phyloP scores from a whole-genome alignment of 257 asterid species.

The Solanum gracilifrons region DNA sequence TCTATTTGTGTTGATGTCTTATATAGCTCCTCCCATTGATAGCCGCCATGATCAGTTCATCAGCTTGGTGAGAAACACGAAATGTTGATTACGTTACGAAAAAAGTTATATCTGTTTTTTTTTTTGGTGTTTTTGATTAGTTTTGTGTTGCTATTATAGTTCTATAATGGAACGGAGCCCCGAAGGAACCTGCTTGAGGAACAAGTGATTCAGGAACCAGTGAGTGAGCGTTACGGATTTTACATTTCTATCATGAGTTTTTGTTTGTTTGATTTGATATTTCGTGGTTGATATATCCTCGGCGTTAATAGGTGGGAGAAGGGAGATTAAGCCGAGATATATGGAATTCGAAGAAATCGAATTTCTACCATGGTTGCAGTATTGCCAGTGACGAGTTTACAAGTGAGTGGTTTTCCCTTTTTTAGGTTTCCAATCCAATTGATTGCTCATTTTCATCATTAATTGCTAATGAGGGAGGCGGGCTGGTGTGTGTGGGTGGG shows the following conservation, averaged over 20 bases:
- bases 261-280: background rate
- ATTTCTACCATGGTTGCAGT: conserved; percentile 49
- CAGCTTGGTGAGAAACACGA: conserved; percentile 2
- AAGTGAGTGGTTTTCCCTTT: conserved; percentile 12
- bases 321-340: conserved; percentile 25
- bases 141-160: conserved; percentile 2
- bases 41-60: conserved; percentile 6
- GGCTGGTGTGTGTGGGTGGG: background rate
- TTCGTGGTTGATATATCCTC: background rate
- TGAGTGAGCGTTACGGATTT: conserved; percentile 8
- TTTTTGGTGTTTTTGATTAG: background rate
- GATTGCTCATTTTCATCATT: background rate
- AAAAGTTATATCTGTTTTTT: background rate
- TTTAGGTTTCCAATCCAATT: background rate
- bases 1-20: conserved; percentile 19
- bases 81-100: background rate
- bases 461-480: background rate
- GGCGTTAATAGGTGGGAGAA: conserved; percentile 25
- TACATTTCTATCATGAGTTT: background rate
- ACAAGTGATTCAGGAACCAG: conserved; percentile 40
- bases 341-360: conserved; percentile 43
- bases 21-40: conserved; percentile 21
- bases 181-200: conserved; percentile 22
- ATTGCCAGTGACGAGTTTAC: conserved; percentile 27
- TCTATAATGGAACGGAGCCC: conserved; percentile 10